Evolutionary conservation across 2,329 filamentous ascomycete species (phyloP), one percentile per base, ranked within the genome.

Genomic region (Calonectria pseudoreteaudii): DNA sequence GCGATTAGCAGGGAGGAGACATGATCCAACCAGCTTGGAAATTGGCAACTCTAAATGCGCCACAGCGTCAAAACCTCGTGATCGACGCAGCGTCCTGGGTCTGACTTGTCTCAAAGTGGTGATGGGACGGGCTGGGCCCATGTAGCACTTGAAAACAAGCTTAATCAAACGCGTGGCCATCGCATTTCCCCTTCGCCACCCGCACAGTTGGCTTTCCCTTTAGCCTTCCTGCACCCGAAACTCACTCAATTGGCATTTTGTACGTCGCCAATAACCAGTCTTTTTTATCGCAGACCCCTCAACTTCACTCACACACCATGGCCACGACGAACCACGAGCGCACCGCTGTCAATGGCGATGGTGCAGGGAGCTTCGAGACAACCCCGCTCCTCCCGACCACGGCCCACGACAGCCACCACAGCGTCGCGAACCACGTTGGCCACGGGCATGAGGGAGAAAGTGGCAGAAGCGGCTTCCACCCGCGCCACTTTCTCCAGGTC

Each of bases 391-490:
- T 83, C 34, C 80, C 80, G 10, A 79, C 77, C 10, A 44, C 73
- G 66, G 72, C 76, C 14, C 76, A 74, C 52, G 74, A 74, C 13
- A 70, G 72, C 49, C 70, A 76, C 68, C 31, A 71, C 41, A 49
- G 26, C 53, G 68, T 50, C 56, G 56, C 56, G 16, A 73, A 67
- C 58, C 64, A 67, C 68, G 69, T 75, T 66, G 71, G 68, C 20
- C 66, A 83, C 52, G 71, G 68, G 18, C 66, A 83, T 50, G 86
- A 87, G 34, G 87, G 87, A 56, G 86, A 89, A 78, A 87, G 85
- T 71, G 87, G 86, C 2, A 81, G 87, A 62, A 81, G 81, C 23
- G 86, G 87, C 47, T 85, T 89, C 70, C 83, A 87, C 44, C 85
- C 85, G 2, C 74, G 80, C 44, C 83, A 86, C 50, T 88, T 88